Percentiles rank a stretch among this genome's conserved stretches.
Evolutionary conservation across 495 filamentous ascomycete species (phyloP).

Genomic region (Daldinia bambusicola): DNA sequence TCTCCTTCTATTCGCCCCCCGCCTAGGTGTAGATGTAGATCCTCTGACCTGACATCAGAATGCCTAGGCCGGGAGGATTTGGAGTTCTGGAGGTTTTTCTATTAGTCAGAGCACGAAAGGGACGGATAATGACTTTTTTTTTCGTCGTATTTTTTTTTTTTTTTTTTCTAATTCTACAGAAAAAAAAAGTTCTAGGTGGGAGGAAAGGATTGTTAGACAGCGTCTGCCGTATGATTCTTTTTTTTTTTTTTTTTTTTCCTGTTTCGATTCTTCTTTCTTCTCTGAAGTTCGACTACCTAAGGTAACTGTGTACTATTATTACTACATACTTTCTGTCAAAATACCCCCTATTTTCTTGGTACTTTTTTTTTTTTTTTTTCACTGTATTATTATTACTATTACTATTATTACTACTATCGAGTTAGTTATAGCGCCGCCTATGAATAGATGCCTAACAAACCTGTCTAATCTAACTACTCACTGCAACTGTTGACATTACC

Average conservation of each 20-base stretch:
- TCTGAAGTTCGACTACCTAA: background rate
- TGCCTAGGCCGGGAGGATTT: background rate
- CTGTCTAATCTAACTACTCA: too few species aligned
- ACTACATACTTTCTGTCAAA: slow-evolving; percentile 2
- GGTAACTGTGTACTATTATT: slow-evolving; percentile 13
- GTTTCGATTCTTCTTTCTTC: slow-evolving; percentile 9
- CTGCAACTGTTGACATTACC: too few species aligned
- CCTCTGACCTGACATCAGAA: too few species aligned
- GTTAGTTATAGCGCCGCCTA: background rate
- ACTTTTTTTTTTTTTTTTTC: too few species aligned
- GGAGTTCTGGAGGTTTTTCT: background rate
- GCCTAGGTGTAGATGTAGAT: background rate
- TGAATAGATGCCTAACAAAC: background rate
- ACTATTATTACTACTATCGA: background rate
- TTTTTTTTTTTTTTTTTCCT: slow-evolving; percentile 5
- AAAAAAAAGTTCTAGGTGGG: background rate
- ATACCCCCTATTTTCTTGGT: slow-evolving; percentile 14
- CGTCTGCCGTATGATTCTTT: slow-evolving; percentile 3
- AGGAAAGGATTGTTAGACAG: slow-evolving; percentile 7
- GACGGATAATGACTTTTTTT: slow-evolving; percentile 13
- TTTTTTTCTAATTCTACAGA: slow-evolving; percentile 2
- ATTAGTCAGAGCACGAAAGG: slow-evolving; percentile 29
- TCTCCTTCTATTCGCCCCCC: background rate
- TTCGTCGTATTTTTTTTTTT: too few species aligned
- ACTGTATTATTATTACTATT: background rate